phyloP scores from a whole-genome alignment of 768 basidiomycete species.

The Leccinum truebloodii region DNA sequence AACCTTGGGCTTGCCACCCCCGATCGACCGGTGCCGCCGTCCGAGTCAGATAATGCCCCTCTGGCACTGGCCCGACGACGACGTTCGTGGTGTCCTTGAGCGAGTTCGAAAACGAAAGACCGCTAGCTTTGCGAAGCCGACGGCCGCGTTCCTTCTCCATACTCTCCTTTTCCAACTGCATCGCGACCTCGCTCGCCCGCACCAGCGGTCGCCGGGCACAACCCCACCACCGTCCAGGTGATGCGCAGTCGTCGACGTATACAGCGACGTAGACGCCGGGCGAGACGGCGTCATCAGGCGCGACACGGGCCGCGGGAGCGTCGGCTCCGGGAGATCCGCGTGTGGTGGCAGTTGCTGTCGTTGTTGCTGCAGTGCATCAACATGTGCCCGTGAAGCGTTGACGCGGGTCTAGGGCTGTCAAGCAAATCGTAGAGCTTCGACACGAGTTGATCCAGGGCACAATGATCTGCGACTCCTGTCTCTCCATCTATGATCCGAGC shows the following conservation, averaged over 20 bases:
- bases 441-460: slow-evolving; percentile 35
- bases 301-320: slow-evolving; percentile 22
- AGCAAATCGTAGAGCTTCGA: slow-evolving; percentile 50
- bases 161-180: slow-evolving; percentile 51
- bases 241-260: slow-evolving; percentile 15
- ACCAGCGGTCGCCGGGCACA: slow-evolving; percentile 34
- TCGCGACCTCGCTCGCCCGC: slow-evolving; percentile 54
- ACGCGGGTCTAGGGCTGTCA: slow-evolving; percentile 40
- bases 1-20: slow-evolving; percentile 17
- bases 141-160: slow-evolving; percentile 34
- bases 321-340: slow-evolving; percentile 27
- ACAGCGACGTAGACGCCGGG: slow-evolving; percentile 23
- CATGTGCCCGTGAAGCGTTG: slow-evolving; percentile 43
- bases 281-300: slow-evolving; percentile 26
- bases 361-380: too few relatives aligned
- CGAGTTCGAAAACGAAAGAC: slow-evolving; percentile 14
- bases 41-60: slow-evolving; percentile 21
- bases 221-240: slow-evolving; percentile 14
- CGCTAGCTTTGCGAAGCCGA: slow-evolving; percentile 23
- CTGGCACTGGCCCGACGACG: slow-evolving; percentile 3
- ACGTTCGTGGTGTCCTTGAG: slow-evolving; percentile 34
- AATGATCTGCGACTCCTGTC: too few relatives aligned
- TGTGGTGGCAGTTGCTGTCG: slow-evolving; percentile 16
- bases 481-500: too few relatives aligned
- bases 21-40: slow-evolving; percentile 20